Percentiles rank a stretch among this genome's conserved stretches.
phyloP scores from a whole-genome alignment of 2,329 filamentous ascomycete genomes.

The Ophiosphaerella korrae region DNA sequence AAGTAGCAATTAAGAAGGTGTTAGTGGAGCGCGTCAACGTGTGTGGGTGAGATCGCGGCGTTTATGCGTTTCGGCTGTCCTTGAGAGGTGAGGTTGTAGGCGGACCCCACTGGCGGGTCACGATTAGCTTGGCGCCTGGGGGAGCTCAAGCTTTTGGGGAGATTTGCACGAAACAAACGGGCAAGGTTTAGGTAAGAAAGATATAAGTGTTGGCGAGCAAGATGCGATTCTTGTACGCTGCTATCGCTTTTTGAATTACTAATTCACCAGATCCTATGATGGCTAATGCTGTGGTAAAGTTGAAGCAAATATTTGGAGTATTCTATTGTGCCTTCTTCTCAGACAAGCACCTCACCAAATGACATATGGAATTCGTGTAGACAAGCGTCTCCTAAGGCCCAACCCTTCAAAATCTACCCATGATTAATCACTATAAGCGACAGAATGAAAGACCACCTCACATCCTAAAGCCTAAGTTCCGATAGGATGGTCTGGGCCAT shows the following conservation, averaged over 20 bases:
- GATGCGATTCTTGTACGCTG: too few species aligned
- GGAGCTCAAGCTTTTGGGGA: slow-evolving; percentile 30
- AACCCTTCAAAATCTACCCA: slow-evolving; percentile 11
- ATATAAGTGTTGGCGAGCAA: background rate
- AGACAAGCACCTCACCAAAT: slow-evolving; percentile 2
- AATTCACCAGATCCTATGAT: too few species aligned
- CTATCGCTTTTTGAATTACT: too few species aligned
- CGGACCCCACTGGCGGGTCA: slow-evolving; percentile 27
- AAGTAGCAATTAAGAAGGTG: slow-evolving; percentile 11
- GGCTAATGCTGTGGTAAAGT: too few species aligned
- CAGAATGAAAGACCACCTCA: slow-evolving; percentile 45
- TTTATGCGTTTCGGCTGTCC: slow-evolving; percentile 22
- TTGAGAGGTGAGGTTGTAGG: slow-evolving; percentile 32
- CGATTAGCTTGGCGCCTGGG: slow-evolving; percentile 29
- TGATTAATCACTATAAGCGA: slow-evolving; percentile 13
- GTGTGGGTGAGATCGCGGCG: slow-evolving; percentile 18
- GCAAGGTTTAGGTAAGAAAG: background rate
- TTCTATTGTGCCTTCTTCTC: background rate
- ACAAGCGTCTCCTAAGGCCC: background rate
- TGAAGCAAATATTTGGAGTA: too few species aligned
- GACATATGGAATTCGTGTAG: slow-evolving; percentile 42
- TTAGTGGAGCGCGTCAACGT: slow-evolving; percentile 10
- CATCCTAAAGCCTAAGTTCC: slow-evolving; percentile 79
- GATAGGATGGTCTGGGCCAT: slow-evolving; percentile 96
- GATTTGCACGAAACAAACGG: slow-evolving; percentile 18